A percentile compares a stretch with the other conserved stretches of the same genome.
phyloP scores from a whole-genome alignment of 805 yeast genomes.

The Yarrowia hollandica region DNA sequence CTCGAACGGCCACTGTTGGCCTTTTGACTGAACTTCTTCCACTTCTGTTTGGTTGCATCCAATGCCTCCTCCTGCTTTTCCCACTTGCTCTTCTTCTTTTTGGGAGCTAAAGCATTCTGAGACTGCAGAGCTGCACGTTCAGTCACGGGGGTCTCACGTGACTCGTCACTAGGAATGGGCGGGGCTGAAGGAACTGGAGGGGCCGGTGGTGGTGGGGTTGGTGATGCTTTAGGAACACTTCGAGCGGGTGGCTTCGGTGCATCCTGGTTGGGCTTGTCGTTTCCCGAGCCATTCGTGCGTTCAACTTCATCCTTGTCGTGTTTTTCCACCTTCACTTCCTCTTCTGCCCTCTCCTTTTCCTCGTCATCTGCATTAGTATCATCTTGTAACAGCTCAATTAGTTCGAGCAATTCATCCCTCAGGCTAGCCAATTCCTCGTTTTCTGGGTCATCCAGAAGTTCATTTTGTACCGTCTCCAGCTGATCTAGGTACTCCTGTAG shows the following conservation, averaged over 20 bases:
- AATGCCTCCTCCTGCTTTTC: conserved; percentile 27
- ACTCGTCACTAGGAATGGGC: neutral
- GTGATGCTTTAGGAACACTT: neutral
- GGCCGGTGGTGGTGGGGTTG: neutral
- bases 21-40: conserved; percentile 20
- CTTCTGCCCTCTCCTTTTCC: neutral
- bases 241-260: neutral
- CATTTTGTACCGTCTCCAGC: conserved; percentile 25
- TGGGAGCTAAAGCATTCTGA: conserved; percentile 15
- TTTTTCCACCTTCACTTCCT: neutral
- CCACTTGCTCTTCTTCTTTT: conserved; percentile 22
- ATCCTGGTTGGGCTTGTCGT: neutral
- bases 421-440: conserved; percentile 15
- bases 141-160: neutral
- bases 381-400: conserved; percentile 27
- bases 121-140: conserved; percentile 9
- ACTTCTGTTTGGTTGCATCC: conserved; percentile 12
- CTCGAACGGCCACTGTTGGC: conserved; percentile 13
- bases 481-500: conserved; percentile 25
- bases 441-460: conserved; percentile 23
- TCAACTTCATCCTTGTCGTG: neutral
- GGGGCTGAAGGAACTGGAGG: neutral
- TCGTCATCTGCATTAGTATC: conserved; percentile 25
- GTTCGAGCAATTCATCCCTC: conserved; percentile 27
- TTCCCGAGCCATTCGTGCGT: no score